phyloP scores from a whole-genome alignment of 208 protist species.

The Leishmania braziliensis region DNA sequence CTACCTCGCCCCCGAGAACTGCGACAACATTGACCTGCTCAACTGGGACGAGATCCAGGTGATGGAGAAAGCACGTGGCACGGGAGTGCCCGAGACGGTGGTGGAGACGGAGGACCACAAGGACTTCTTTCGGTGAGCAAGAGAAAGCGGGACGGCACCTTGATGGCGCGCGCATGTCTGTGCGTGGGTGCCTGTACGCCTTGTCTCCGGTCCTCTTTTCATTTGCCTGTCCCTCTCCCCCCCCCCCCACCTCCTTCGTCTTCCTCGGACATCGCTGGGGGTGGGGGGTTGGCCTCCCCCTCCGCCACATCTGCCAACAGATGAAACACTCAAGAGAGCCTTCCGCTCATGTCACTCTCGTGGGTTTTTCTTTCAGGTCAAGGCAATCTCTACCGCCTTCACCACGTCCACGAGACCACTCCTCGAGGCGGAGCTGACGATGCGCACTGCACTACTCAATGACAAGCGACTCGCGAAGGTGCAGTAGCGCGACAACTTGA shows the following conservation, averaged over 20 bases:
- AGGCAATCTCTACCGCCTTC: too few species aligned
- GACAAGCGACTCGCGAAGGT: too few species aligned
- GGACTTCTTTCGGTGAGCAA: slow-evolving; percentile 65
- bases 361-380: too few species aligned
- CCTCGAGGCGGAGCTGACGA: too few species aligned
- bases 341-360: too few species aligned
- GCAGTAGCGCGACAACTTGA: too few species aligned
- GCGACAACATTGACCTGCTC: slow-evolving; percentile 80
- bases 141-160: background rate
- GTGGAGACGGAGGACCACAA: slow-evolving; percentile 70
- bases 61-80: slow-evolving; percentile 33
- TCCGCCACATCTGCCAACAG: too few species aligned
- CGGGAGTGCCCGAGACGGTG: slow-evolving; percentile 48
- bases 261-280: too few species aligned
- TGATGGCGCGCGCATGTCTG: background rate
- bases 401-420: too few species aligned
- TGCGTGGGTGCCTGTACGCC: slow-evolving; percentile 3
- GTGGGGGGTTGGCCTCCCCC: too few species aligned
- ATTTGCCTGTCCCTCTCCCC: background rate
- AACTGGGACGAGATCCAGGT: slow-evolving; percentile 77
- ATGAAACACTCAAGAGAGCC: too few species aligned
- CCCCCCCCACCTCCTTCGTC: background rate
- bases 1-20: slow-evolving; percentile 86
- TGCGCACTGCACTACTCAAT: too few species aligned
- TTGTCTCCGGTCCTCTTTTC: background rate